These are phyloP conservation scores for Malus hybrid DNA, from an alignment of 331 rosid genomes.

Conservation along the genomic window DNA sequence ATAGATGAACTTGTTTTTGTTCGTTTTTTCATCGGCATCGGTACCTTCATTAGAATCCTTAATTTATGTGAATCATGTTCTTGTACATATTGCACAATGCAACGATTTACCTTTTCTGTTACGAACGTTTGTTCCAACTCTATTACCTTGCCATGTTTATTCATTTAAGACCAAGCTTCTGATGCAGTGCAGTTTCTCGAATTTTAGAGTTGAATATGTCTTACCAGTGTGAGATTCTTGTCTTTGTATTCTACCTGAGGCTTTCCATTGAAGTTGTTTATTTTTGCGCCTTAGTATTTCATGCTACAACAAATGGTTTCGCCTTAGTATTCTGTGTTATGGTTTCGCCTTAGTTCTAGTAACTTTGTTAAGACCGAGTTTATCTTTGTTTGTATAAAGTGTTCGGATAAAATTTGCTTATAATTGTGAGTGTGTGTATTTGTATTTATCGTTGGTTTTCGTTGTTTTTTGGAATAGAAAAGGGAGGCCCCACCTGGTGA, in stretches of 20 bases:
- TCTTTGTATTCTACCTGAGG: neutral
- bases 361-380: neutral
- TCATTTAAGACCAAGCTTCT: neutral
- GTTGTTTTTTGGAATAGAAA: conserved; percentile 31
- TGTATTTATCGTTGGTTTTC: neutral
- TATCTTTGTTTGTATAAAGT: neutral
- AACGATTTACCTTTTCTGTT: too few relatives aligned
- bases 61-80: neutral
- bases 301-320: too few relatives aligned
- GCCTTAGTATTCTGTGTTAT: neutral
- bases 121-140: neutral
- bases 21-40: neutral
- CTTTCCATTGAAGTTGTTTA: neutral
- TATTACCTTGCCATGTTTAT: neutral
- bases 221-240: neutral
- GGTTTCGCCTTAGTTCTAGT: too few relatives aligned
- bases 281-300: too few relatives aligned
- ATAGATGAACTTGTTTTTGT: neutral
- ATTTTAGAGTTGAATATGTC: neutral
- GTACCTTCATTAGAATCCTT: neutral
- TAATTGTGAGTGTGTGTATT: neutral
- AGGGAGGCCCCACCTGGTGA: conserved; percentile 82
- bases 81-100: neutral
- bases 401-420: neutral
- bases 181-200: neutral